Evolutionary conservation across 2,329 filamentous ascomycete species (phyloP).

Genomic region (Fusarium xyrophilum): DNA sequence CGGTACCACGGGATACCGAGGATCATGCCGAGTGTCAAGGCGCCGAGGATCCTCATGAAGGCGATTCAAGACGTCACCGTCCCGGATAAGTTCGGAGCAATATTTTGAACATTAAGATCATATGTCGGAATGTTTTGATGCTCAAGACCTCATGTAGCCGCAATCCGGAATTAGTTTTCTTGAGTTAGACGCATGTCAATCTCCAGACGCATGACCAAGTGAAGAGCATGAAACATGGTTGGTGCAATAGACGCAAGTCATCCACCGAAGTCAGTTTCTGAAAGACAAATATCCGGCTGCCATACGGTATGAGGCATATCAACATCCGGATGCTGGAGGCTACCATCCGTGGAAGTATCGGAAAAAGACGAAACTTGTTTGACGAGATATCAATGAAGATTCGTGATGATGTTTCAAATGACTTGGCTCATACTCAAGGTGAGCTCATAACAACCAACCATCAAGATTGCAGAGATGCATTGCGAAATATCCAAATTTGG

Average conservation of each 20-base stretch:
- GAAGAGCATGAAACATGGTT: constrained; percentile 17
- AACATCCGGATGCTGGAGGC: constrained; percentile 2
- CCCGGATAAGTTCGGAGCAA: constrained; percentile 26
- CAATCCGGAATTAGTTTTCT: constrained; percentile 26
- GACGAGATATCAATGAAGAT: background rate
- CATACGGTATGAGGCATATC: background rate
- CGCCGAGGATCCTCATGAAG: constrained; percentile 33
- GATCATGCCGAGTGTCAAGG: constrained; percentile 25
- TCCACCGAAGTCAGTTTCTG: constrained; percentile 1
- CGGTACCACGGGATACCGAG: constrained; percentile 37
- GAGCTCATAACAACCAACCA: constrained; percentile 6
- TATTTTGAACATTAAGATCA: constrained; percentile 10
- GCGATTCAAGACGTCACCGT: constrained; percentile 30
- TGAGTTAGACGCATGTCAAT: constrained; percentile 21
- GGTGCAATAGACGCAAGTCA: constrained; percentile 6
- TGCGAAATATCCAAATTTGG: constrained; percentile 10
- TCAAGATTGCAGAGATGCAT: constrained; percentile 1
- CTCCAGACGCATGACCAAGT: constrained; percentile 31
- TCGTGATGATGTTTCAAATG: background rate
- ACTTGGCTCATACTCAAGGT: background rate
- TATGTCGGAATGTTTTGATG: constrained; percentile 13
- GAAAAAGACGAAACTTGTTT: constrained; percentile 2
- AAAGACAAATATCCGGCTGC: constrained; percentile 2
- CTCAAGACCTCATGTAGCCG: constrained; percentile 28
- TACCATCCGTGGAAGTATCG: constrained; percentile 1